These are phyloP conservation scores for Penicillium alfredii DNA, from an alignment of 495 filamentous ascomycete genomes.

Conservation along the genomic window DNA sequence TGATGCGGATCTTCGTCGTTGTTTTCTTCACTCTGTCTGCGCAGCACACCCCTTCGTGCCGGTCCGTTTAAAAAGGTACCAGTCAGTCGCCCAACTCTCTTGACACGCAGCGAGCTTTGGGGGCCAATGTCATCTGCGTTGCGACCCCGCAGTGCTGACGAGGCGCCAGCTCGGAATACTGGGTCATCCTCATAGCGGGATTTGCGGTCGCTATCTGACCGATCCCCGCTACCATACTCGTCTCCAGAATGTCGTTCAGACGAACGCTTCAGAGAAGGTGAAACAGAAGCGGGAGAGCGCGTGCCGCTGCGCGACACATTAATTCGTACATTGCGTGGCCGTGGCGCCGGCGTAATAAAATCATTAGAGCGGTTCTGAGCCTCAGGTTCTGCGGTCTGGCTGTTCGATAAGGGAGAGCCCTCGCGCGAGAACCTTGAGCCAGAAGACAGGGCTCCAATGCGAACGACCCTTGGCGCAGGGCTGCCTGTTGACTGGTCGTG, in stretches of 20 bases:
- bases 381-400: conserved; percentile 27
- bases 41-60: conserved; percentile 60
- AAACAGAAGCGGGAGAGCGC: conserved; percentile 35
- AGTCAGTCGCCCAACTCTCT: conserved; percentile 62
- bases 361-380: conserved; percentile 34
- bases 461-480: conserved; percentile 50
- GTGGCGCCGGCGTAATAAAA: conserved; percentile 62
- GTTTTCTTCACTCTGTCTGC: conserved; percentile 71
- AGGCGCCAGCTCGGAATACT: conserved; percentile 43
- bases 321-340: conserved; percentile 59
- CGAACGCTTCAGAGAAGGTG: conserved; percentile 35
- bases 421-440: conserved; percentile 30
- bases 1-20: conserved; percentile 29
- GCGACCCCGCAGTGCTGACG: conserved; percentile 43
- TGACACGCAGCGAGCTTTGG: conserved; percentile 67
- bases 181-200: conserved; percentile 37
- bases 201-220: conserved; percentile 41
- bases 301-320: conserved; percentile 35
- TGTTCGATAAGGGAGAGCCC: conserved; percentile 30
- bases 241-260: conserved; percentile 29
- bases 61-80: conserved; percentile 71
- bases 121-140: conserved; percentile 51
- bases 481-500: conserved; percentile 38
- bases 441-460: conserved; percentile 46
- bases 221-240: conserved; percentile 37